Conservation (phyloP, 2,329 filamentous ascomycete genomes). For the Cladophialophora yegresii region DNA sequence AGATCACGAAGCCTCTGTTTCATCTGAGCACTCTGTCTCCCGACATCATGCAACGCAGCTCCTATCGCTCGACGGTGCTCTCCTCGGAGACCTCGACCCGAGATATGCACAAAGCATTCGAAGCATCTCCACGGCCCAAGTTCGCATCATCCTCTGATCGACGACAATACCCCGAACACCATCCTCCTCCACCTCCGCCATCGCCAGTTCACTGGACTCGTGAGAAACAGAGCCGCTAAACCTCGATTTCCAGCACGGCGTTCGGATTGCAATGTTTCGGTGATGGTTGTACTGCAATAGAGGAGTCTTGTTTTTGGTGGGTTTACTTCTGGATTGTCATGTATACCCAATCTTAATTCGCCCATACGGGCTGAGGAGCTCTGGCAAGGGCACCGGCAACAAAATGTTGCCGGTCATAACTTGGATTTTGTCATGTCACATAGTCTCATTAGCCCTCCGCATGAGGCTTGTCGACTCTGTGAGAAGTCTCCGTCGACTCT, state of each 20-base stretch:
- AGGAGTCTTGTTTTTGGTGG: constrained; percentile 4
- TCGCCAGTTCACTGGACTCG: constrained; percentile 34
- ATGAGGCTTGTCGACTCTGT: constrained; percentile 5
- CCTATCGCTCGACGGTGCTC: constrained; percentile 34
- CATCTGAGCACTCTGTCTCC: background rate
- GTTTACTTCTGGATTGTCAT: constrained; percentile 26
- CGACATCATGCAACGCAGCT: constrained; percentile 33
- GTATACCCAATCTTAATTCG: background rate
- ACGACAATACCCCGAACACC: constrained; percentile 28
- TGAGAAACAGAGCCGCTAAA: constrained; percentile 27
- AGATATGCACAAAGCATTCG: constrained; percentile 45
- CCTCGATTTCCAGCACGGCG: constrained; percentile 1
- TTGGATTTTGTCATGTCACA: constrained; percentile 16
- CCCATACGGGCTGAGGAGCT: background rate
- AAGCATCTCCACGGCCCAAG: constrained; percentile 43
- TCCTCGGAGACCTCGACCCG: constrained; percentile 40
- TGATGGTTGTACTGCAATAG: constrained; percentile 8
- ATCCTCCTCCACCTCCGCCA: constrained; percentile 34
- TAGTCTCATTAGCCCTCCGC: constrained; percentile 6
- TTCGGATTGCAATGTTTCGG: constrained; percentile 1
- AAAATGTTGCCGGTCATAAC: constrained; percentile 10
- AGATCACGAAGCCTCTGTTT: background rate
- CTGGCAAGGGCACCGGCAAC: background rate
- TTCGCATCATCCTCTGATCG: constrained; percentile 38
- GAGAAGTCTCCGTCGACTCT: constrained; percentile 3